Base-by-base conservation (phyloP, 768 basidiomycete species). In the Floccularia luteovirens region DNA sequence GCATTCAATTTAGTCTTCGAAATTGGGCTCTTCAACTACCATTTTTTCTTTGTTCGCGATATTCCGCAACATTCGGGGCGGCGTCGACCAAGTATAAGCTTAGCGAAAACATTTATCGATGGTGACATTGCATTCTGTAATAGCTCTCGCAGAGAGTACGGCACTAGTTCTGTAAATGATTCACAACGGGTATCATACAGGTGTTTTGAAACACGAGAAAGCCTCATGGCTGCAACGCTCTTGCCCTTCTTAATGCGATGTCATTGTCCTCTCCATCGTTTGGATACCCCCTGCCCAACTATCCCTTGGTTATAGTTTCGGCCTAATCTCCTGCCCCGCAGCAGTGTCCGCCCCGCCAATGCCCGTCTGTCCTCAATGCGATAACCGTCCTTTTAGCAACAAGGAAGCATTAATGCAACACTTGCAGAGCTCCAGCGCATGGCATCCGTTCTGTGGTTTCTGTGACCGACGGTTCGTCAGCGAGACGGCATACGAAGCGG, bases 391-490 rank as follows among this genome's bases (percentile, higher is more conserved):
- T 2, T 64, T 61, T 44, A 47, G 45, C n/a, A 61, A 50, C 43
- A 60, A 60, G 36, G 65, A 67, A 39, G 65, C 63, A 0, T 49
- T 67, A 6, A 43, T 57, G n/a, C 65, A 67, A 37, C 65, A 67
- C 42, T 51, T 65, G 41, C 58, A 59, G 33, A 58, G 54, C 16
- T 61, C 60, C 4, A 56, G 56, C 35, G 52, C 60, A 10, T 54
- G 48, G 34, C 65, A 67, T 32, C 65, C 65, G 1, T 56, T 56
- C 37, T 67, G 65, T 42, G 40, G 44, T 2, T 40, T 40, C 6
- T 67, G 65, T 36, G 62, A 62, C 48, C 51, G 63, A 17, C 45
- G 62, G 5, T 67, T 67, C 36, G 52, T 55, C 3, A 61, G 60
- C 34, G 51, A 58, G 39, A 51, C 52, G 5, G 66, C 62, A 5